Conservation (phyloP, 1,139 yeast genomes). For the Hemisphaericaspora xylofermentans region DNA sequence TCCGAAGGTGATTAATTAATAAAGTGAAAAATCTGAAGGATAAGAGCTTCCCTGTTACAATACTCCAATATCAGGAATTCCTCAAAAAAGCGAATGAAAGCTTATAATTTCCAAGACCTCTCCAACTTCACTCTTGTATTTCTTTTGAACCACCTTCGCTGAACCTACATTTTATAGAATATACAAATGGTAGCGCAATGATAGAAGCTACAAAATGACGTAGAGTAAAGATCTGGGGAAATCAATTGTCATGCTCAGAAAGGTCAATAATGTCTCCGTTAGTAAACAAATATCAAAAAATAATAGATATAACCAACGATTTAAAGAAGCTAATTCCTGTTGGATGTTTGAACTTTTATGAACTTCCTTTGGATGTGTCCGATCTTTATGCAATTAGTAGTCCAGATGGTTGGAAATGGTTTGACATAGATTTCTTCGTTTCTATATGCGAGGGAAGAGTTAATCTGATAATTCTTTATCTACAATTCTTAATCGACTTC, state of each 20-base stretch:
- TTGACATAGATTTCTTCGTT: conserved; percentile 34
- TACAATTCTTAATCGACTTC: conserved; percentile 39
- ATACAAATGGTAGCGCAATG: background rate
- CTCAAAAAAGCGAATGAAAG: too few species aligned
- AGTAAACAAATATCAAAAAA: conserved; percentile 10
- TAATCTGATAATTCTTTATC: conserved; percentile 27
- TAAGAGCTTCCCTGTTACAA: too few species aligned
- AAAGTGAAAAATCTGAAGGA: too few species aligned
- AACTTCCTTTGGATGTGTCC: conserved; percentile 32
- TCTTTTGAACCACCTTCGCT: too few species aligned
- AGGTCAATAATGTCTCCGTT: background rate
- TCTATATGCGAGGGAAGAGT: conserved; percentile 13
- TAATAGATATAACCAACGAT: conserved; percentile 38
- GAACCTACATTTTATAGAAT: too few species aligned
- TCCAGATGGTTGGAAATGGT: conserved; percentile 48
- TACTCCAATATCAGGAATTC: too few species aligned
- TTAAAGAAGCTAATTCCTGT: conserved; percentile 39
- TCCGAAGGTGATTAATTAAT: too few species aligned
- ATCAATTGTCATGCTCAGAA: background rate
- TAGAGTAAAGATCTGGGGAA: conserved; percentile 2
- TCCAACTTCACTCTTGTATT: too few species aligned
- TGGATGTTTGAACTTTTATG: conserved; percentile 46
- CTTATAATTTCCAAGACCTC: too few species aligned
- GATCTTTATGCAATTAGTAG: conserved; percentile 28
- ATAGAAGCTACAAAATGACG: too few species aligned